phyloP scores from a whole-genome alignment of 192 early-diverging fungal species.

The Podila minutissima region DNA sequence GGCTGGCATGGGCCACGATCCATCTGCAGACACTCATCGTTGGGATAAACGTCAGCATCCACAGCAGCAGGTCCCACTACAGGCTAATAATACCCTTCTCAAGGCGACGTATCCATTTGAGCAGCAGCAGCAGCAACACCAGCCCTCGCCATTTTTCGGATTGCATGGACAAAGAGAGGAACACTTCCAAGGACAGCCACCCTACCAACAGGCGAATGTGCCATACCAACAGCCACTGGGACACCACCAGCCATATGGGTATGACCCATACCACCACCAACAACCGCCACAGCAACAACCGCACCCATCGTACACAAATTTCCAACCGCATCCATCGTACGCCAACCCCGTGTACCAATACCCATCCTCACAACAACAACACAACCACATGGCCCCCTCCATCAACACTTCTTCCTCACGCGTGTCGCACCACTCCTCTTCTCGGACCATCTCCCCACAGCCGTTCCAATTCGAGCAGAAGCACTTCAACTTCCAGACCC shows the following conservation, averaged over 20 bases:
- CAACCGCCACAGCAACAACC: neutral
- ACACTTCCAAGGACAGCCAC: constrained; percentile 24
- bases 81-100: neutral
- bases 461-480: constrained; percentile 51
- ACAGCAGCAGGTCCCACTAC: constrained; percentile 8
- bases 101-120: constrained; percentile 11
- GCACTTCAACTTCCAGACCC: constrained; percentile 48
- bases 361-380: neutral
- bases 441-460: constrained; percentile 28
- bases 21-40: constrained; percentile 30
- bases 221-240: constrained; percentile 13
- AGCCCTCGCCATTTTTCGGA: constrained; percentile 3
- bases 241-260: constrained; percentile 7
- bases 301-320: constrained; percentile 5
- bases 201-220: constrained; percentile 34
- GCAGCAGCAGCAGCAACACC: constrained; percentile 10
- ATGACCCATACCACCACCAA: constrained; percentile 8
- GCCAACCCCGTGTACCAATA: neutral
- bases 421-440: neutral
- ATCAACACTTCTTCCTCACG: neutral
- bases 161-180: constrained; percentile 17
- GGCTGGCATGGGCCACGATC: constrained; percentile 14
- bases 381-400: neutral
- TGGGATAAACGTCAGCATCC: constrained; percentile 43
- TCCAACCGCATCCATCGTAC: neutral